These are phyloP conservation scores for Tanacetum coccineum DNA, from an alignment of 129 eudicot species.

Conservation along the genomic window DNA sequence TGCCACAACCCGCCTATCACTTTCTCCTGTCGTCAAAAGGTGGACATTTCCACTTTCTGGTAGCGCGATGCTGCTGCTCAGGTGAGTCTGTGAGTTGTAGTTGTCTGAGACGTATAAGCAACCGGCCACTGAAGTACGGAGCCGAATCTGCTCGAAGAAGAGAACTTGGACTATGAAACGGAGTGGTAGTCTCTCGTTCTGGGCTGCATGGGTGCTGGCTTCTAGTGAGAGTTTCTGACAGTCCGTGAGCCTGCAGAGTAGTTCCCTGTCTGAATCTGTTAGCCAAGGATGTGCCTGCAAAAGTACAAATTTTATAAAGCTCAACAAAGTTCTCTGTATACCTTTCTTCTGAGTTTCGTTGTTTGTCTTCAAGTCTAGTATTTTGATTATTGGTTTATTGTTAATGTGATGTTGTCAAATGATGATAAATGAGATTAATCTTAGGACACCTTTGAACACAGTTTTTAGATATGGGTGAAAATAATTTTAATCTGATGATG, in stretches of 20 bases:
- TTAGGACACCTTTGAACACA: slow-evolving; percentile 59
- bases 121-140: slow-evolving; percentile 58
- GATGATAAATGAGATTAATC: slow-evolving; percentile 33
- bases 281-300: slow-evolving; percentile 74
- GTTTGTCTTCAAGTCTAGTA: too few relatives aligned
- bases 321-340: too few relatives aligned
- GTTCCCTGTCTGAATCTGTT: slow-evolving; percentile 64
- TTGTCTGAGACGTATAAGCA: slow-evolving; percentile 58
- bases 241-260: slow-evolving; percentile 67
- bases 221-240: slow-evolving; percentile 74
- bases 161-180: slow-evolving; percentile 69
- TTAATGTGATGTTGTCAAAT: slow-evolving; percentile 17
- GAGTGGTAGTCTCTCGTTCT: slow-evolving; percentile 73
- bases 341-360: too few relatives aligned
- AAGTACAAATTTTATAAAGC: too few relatives aligned
- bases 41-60: slow-evolving; percentile 26
- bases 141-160: slow-evolving; percentile 72
- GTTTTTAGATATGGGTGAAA: slow-evolving; percentile 38
- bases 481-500: slow-evolving; percentile 35
- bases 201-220: slow-evolving; percentile 81
- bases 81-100: slow-evolving; percentile 41
- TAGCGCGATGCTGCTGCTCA: slow-evolving; percentile 31
- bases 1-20: slow-evolving; percentile 25
- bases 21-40: slow-evolving; percentile 21
- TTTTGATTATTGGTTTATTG: neutral